Base-by-base conservation (phyloP, 1,284 basidiomycete species). In the Marasmius fiardii region DNA sequence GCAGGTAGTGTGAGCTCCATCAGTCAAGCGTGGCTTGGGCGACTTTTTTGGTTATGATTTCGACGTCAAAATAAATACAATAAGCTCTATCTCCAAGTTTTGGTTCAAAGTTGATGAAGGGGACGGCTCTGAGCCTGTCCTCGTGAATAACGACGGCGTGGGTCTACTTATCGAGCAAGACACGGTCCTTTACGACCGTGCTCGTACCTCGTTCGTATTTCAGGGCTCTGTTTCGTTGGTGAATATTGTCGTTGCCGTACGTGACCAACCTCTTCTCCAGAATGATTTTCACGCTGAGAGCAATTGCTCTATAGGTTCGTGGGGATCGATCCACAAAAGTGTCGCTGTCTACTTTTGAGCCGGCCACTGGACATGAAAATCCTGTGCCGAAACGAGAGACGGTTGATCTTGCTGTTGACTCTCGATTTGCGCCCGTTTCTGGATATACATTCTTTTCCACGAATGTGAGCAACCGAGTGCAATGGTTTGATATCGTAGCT, bases 101-200 rank as follows among this genome's bases (percentile, higher is more conserved):
- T 39, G 20, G 50, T 51, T 51, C 11, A 20, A 51, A 14, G 14
- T 51, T 39, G 33, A 51, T 8, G 33, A 37, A 34, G 34, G 11
- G 14, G 50, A 34, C 21, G 33, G 31, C 14, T 37, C 50, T 21
- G 50, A 41, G 4, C 44, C 37, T 34, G 16, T 45, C n/a, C 26
- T 56, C 6, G 54, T 56, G 0, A 43, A 56, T 14, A 56, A 56
- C 35, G 50, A 41, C 14, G 54, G 54, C 7, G 12, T 31, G 20
- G 54, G 54, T 6, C 51, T 52, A 26, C 35, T 18, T 8, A 52
- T 56, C 39, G 49, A 52, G 7, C 54, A 56, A 21, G 54, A 56
- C 35, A 33, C 26, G 10, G 7, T 56, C 3, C 34, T 56, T 5
- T 14, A 51, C 10, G 54, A 56, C 39, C 18, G 18, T 12, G 18